A percentile compares a stretch with the other conserved stretches of the same genome.
phyloP scores from a whole-genome alignment of 345 rosid species.

The Linum usitatissimum region DNA sequence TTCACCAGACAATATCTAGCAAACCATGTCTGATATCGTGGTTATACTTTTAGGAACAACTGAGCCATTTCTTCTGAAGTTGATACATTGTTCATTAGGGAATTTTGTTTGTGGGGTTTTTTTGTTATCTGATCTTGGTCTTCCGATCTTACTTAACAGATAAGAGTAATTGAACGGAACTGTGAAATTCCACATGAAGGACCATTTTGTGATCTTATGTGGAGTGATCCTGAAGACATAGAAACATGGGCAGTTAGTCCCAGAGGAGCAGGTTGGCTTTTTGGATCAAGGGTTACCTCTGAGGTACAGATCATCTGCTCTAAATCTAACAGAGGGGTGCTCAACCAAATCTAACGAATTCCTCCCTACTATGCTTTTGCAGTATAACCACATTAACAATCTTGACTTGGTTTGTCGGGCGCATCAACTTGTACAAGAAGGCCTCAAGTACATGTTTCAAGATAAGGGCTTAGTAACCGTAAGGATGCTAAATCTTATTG shows the following conservation, averaged over 20 bases:
- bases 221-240: conserved; percentile 99
- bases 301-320: conserved; percentile 47
- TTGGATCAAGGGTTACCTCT: conserved; percentile 94
- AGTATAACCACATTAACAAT: conserved; percentile 90
- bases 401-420: conserved; percentile 97
- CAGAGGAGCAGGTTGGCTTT: conserved; percentile 99
- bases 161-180: conserved; percentile 80
- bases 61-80: too few relatives aligned
- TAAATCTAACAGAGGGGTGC: not conserved
- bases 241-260: conserved; percentile 99
- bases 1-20: not conserved
- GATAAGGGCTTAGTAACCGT: conserved; percentile 99
- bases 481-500: conserved; percentile 17
- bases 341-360: conserved; percentile 16
- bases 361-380: conserved; percentile 19
- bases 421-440: conserved; percentile 99
- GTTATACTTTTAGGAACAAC: too few relatives aligned
- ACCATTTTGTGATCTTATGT: conserved; percentile 99
- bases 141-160: conserved; percentile 35
- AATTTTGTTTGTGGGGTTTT: conserved; percentile 3
- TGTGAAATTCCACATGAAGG: conserved; percentile 99
- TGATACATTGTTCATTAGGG: not conserved
- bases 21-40: not conserved
- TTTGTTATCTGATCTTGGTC: not conserved
- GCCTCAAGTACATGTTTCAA: conserved; percentile 98